Conservation (phyloP, 2,329 filamentous ascomycete species). For the Clonostachys sp. region DNA sequence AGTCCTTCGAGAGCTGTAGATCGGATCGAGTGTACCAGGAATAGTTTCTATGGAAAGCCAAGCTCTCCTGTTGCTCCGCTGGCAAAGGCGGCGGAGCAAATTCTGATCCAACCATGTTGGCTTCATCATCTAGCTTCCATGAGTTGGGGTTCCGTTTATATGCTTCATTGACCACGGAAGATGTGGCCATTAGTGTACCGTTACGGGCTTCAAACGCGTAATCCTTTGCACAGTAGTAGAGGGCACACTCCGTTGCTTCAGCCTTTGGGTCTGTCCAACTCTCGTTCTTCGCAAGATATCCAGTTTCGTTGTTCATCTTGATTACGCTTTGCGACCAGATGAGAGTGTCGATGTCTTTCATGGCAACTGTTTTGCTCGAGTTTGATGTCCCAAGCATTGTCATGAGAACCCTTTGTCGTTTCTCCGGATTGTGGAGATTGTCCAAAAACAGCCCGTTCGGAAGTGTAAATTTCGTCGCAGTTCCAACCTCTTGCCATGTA, state of each 20-base stretch:
- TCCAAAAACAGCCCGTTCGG: not conserved
- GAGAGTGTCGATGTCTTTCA: not conserved
- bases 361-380: not conserved
- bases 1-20: too few species aligned
- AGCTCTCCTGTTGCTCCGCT: too few species aligned
- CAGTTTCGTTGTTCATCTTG: not conserved
- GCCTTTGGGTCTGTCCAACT: not conserved
- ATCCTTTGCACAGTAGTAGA: not conserved
- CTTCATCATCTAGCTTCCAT: too few species aligned
- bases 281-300: too few species aligned
- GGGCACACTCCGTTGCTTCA: not conserved
- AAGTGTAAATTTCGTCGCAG: not conserved
- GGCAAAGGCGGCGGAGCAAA: too few species aligned
- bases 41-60: too few species aligned
- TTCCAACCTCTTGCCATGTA: not conserved
- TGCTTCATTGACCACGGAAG: too few species aligned
- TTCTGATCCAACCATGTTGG: too few species aligned
- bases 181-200: too few species aligned
- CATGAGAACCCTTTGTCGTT: not conserved
- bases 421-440: not conserved
- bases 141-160: too few species aligned
- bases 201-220: too few species aligned
- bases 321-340: not conserved
- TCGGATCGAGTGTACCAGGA: too few species aligned
- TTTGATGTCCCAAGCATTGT: not conserved